Evolutionary conservation across 148 eudicot species (phyloP).

Genomic region (Diospyros kaki): DNA sequence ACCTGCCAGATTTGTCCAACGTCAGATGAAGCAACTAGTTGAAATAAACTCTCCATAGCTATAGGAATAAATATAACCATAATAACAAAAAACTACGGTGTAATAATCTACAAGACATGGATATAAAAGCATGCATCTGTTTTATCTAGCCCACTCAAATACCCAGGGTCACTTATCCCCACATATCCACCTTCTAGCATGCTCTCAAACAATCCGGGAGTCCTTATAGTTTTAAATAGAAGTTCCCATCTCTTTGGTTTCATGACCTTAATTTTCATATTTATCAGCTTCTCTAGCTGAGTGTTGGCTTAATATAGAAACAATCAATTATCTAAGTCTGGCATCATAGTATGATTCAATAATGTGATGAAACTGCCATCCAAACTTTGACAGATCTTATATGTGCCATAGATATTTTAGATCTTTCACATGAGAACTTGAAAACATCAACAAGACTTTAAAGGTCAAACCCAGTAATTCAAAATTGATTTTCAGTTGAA

Average conservation of each 20-base stretch:
- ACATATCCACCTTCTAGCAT: not conserved
- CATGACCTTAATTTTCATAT: not conserved
- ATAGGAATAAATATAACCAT: no score
- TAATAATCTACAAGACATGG: no score
- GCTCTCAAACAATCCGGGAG: not conserved
- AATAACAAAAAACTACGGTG: not conserved
- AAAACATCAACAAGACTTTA: no score
- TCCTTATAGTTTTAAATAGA: not conserved
- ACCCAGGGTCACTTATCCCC: no score
- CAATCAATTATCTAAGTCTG: not conserved
- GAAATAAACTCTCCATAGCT: not conserved
- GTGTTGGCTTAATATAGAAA: no score
- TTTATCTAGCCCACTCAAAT: no score
- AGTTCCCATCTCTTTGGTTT: not conserved
- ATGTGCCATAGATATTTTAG: no score
- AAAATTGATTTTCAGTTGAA: not conserved
- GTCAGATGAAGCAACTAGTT: constrained; percentile 6
- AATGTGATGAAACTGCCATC: not conserved
- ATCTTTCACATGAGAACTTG: no score
- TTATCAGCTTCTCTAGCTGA: not conserved
- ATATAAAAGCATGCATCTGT: no score
- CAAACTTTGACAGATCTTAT: not conserved
- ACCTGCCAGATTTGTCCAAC: constrained; percentile 44
- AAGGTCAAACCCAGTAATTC: not conserved
- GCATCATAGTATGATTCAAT: not conserved